Percentiles rank a stretch among this genome's conserved stretches.
These are phyloP conservation scores for Vaccinium darrowii DNA, from an alignment of 148 eudicot genomes.

Conservation along the genomic window DNA sequence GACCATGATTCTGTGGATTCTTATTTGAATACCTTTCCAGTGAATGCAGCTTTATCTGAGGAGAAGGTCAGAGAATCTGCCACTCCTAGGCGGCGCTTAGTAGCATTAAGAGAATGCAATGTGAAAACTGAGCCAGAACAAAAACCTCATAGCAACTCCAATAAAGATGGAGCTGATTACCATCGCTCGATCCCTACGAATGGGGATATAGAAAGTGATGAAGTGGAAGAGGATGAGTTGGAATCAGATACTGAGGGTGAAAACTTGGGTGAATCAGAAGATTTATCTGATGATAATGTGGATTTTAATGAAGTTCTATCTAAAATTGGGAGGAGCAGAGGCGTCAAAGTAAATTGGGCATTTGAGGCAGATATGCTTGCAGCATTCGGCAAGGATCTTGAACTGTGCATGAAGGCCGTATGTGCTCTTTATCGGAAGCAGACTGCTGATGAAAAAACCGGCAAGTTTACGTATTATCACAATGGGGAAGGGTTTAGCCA, in stretches of 20 bases:
- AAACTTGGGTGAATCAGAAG: constrained; percentile 40
- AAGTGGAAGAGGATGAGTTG: constrained; percentile 38
- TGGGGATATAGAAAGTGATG: constrained; percentile 38
- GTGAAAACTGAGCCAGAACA: constrained; percentile 15
- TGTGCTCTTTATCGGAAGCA: constrained; percentile 79
- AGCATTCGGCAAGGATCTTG: constrained; percentile 67
- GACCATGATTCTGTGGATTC: background rate
- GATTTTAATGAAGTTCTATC: constrained; percentile 47
- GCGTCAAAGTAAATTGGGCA: constrained; percentile 52
- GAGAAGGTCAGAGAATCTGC: constrained; percentile 1
- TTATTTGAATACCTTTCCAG: background rate
- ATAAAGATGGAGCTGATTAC: constrained; percentile 8
- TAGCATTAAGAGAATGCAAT: constrained; percentile 32
- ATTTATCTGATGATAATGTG: constrained; percentile 33
- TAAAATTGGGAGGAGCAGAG: constrained; percentile 41
- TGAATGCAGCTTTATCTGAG: constrained; percentile 17
- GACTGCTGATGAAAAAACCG: constrained; percentile 37
- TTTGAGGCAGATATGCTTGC: constrained; percentile 79
- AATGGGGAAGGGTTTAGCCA: constrained; percentile 69
- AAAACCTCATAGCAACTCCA: background rate
- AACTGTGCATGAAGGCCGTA: constrained; percentile 77
- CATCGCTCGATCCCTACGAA: constrained; percentile 8
- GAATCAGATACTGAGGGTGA: constrained; percentile 50
- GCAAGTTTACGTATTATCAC: constrained; percentile 25
- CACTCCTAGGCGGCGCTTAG: constrained; percentile 41